Evolutionary conservation across 2,329 filamentous ascomycete species (phyloP).

Genomic region (Diaporthe batatas): DNA sequence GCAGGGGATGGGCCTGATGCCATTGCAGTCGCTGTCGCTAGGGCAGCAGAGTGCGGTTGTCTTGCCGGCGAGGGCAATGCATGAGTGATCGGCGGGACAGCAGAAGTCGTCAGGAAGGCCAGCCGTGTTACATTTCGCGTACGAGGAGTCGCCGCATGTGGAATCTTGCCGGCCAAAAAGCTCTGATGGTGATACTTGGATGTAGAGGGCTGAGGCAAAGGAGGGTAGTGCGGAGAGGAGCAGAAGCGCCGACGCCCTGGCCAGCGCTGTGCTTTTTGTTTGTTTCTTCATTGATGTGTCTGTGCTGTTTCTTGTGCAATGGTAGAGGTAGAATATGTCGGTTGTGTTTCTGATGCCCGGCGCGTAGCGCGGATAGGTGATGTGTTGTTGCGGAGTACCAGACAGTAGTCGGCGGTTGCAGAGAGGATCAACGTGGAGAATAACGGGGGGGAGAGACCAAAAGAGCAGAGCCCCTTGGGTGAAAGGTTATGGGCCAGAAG

Average conservation of each 20-base stretch:
- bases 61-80: conserved; percentile 71
- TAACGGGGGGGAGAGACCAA: conserved; percentile 9
- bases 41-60: conserved; percentile 82
- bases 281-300: conserved; percentile 36
- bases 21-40: conserved; percentile 65
- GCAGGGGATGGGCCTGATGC: conserved; percentile 75
- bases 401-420: conserved; percentile 24
- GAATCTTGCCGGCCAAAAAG: conserved; percentile 36
- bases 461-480: conserved; percentile 17
- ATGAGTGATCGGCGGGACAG: conserved; percentile 68
- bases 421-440: conserved; percentile 29
- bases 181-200: conserved; percentile 32
- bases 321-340: conserved; percentile 27
- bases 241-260: conserved; percentile 35
- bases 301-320: conserved; percentile 25
- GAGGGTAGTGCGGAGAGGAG: conserved; percentile 38
- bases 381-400: conserved; percentile 34
- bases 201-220: conserved; percentile 38
- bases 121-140: conserved; percentile 64
- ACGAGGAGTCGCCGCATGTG: conserved; percentile 45
- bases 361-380: conserved; percentile 31
- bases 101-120: conserved; percentile 76
- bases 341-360: conserved; percentile 32
- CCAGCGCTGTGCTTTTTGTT: conserved; percentile 5
- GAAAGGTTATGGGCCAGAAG: conserved; percentile 27